These are phyloP conservation scores for Colletotrichum eremochloae DNA, from an alignment of 2,329 filamentous ascomycete genomes.

Conservation along the genomic window DNA sequence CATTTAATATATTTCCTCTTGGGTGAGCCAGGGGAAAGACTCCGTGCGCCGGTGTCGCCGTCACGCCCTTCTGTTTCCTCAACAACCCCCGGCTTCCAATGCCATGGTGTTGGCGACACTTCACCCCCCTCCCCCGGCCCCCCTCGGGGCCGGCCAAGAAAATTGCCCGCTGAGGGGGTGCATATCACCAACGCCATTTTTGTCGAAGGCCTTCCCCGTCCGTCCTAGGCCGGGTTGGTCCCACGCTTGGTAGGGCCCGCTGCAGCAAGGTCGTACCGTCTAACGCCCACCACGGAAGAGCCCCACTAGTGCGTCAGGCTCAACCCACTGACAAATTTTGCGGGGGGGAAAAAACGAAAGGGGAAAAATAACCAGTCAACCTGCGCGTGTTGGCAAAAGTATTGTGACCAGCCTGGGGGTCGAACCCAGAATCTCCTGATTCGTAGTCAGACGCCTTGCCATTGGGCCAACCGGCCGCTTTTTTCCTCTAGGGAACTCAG, in stretches of 20 bases:
- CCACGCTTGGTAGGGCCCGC: not conserved
- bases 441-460: constrained; percentile 60
- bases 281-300: not conserved
- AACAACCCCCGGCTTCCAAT: not conserved
- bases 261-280: not conserved
- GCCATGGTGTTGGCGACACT: no score
- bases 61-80: not conserved
- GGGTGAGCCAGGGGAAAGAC: not conserved
- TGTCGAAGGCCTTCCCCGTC: not conserved
- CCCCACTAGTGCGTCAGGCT: not conserved
- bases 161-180: not conserved
- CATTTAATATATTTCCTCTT: not conserved
- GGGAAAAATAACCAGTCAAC: no score
- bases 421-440: constrained; percentile 43
- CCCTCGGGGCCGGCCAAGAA: not conserved
- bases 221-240: not conserved
- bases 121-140: not conserved
- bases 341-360: not conserved
- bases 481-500: not conserved
- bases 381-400: not conserved
- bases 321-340: not conserved
- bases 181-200: not conserved
- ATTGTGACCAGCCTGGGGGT: constrained; percentile 40
- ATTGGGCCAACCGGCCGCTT: constrained; percentile 51
- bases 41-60: not conserved